Evolutionary conservation across 2,329 filamentous ascomycete genomes (phyloP).

Genomic region (Sclerotinia sclerotiorum): DNA sequence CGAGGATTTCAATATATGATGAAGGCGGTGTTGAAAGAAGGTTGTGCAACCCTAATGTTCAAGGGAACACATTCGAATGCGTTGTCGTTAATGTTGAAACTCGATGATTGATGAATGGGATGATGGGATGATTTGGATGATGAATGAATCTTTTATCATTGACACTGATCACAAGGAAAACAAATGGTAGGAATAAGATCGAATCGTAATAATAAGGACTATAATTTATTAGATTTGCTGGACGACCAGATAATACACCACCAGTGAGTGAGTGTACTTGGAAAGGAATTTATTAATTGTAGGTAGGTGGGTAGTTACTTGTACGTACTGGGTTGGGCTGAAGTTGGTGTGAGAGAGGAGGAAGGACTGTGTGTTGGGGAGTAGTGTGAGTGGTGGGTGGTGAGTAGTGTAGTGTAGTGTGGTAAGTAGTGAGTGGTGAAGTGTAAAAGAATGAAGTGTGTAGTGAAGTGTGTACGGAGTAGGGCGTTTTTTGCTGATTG

Average conservation of each 20-base stretch:
- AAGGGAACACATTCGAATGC: constrained; percentile 20
- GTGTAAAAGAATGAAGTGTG: no score
- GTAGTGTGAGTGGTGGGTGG: background rate
- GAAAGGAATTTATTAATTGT: background rate
- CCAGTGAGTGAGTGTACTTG: no score
- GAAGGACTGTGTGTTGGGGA: background rate
- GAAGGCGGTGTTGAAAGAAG: constrained; percentile 15
- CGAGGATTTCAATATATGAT: background rate
- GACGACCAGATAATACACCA: background rate
- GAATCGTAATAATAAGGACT: background rate
- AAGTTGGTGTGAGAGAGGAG: constrained; percentile 3
- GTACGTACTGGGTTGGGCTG: background rate
- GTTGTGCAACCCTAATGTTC: constrained; percentile 19
- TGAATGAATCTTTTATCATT: background rate
- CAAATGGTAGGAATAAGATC: background rate
- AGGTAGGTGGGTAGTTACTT: no score
- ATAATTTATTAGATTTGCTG: background rate
- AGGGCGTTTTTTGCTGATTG: no score
- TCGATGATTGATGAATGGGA: background rate
- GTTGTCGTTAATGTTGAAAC: constrained; percentile 20
- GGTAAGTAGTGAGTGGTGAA: no score
- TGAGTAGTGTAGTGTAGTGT: background rate
- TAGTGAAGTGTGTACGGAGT: background rate
- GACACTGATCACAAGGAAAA: background rate
- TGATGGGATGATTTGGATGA: background rate